phyloP scores from a whole-genome alignment of 805 yeast genomes.

The Blastobotrys muscicola region DNA sequence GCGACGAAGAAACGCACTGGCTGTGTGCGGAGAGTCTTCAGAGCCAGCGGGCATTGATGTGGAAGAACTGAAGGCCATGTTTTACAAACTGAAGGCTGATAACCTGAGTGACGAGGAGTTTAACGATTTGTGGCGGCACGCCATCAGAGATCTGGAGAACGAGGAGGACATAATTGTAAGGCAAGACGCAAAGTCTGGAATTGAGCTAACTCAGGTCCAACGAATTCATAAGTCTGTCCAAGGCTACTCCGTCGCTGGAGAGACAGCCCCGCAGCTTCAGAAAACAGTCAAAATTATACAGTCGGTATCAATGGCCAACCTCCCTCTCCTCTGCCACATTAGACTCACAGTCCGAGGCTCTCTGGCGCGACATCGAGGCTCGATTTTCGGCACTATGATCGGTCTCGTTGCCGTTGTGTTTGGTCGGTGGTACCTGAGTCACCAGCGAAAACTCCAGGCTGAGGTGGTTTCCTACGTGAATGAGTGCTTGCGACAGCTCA shows the following conservation, averaged over 20 bases:
- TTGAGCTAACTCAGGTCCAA: slow-evolving; percentile 9
- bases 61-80: slow-evolving; percentile 20
- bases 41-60: slow-evolving; percentile 29
- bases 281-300: slow-evolving; percentile 13
- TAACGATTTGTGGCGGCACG: slow-evolving; percentile 63
- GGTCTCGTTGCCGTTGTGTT: neutral
- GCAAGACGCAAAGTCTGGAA: slow-evolving; percentile 4
- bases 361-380: slow-evolving; percentile 15
- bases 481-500: slow-evolving; percentile 6
- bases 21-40: slow-evolving; percentile 38
- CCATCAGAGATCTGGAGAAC: slow-evolving; percentile 54
- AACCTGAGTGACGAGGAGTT: slow-evolving; percentile 45
- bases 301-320: slow-evolving; percentile 17
- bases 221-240: slow-evolving; percentile 12
- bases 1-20: slow-evolving; percentile 57
- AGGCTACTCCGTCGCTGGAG: slow-evolving; percentile 14
- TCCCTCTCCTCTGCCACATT: slow-evolving; percentile 17
- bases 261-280: slow-evolving; percentile 7
- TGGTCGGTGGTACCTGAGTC: neutral
- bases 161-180: slow-evolving; percentile 21
- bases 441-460: neutral
- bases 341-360: slow-evolving; percentile 9
- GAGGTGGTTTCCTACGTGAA: slow-evolving; percentile 4
- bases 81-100: slow-evolving; percentile 18
- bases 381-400: slow-evolving; percentile 5